Conservation (phyloP, 768 basidiomycete species). For the Mycena metata region DNA sequence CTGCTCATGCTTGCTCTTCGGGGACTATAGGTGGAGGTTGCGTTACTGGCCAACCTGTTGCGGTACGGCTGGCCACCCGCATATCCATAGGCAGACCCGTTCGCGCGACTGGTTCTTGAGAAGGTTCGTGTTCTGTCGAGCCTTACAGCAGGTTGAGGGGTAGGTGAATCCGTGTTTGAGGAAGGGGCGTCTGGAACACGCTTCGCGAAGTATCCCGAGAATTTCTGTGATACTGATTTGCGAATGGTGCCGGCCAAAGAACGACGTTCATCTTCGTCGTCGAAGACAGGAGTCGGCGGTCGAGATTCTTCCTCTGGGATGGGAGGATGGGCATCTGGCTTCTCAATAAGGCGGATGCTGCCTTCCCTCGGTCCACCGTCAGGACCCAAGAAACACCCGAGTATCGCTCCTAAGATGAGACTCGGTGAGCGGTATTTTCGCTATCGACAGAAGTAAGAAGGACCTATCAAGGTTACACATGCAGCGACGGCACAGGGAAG, state of each 20-base stretch:
- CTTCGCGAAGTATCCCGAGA: conserved; percentile 72
- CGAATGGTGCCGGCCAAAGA: conserved; percentile 58
- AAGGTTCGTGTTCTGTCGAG: conserved; percentile 63
- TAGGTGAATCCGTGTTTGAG: conserved; percentile 46
- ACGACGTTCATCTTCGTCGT: conserved; percentile 57
- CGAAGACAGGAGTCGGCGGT: conserved; percentile 61
- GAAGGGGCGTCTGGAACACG: conserved; percentile 59
- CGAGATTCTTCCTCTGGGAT: conserved; percentile 76
- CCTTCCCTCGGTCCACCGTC: conserved; percentile 94
- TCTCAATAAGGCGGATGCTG: conserved; percentile 89
- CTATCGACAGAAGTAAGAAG: conserved; percentile 23
- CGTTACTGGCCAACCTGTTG: conserved; percentile 65
- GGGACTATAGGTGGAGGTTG: conserved; percentile 53
- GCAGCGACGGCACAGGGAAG: conserved; percentile 88
- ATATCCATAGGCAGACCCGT: conserved; percentile 89
- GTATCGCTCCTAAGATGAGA: conserved; percentile 73
- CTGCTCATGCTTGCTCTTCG: conserved; percentile 70
- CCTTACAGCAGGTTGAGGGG: conserved; percentile 57
- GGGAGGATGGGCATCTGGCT: conserved; percentile 61
- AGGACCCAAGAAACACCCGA: conserved; percentile 89
- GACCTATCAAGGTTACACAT: conserved; percentile 80
- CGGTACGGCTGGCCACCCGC: conserved; percentile 61
- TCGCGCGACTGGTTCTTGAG: conserved; percentile 69
- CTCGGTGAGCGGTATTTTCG: conserved; percentile 18
- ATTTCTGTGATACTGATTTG: conserved; percentile 64